Evolutionary conservation across 148 eudicot genomes (phyloP), one percentile per base, ranked within the genome.

Genomic region (Hydrangea macrophylla): DNA sequence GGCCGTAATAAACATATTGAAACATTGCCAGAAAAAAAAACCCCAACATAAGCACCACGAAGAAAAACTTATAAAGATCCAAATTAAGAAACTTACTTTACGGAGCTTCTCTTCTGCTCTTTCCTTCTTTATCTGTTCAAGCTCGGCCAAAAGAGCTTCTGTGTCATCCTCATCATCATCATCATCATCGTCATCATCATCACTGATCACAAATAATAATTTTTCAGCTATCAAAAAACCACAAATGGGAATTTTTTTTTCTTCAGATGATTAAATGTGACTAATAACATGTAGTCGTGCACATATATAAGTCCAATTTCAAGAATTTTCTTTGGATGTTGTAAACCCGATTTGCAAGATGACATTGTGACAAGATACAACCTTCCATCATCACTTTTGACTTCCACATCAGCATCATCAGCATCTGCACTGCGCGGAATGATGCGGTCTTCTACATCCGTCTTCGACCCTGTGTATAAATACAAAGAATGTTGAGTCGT

Each of bases 151-250:
- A 17, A 94, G 92, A 70, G 99, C 99, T 80, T 87, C 99, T 24
- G 88, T 88, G 75, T 94, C 96, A 81, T 91, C 99, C 33, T 89
- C 98, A 3, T 94, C 98, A 24, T 92, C 97, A 8, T 92, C 96
- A 2, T 88, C 88, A 9, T 85, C 91, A n/a, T 48, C 53, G 23
- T 48, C 53, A 6, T 90, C 97, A n/a, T 84, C 88, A 68, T 83
- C 86, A 81, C 92, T 82, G 37, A 67, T 18, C 71, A 69, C 27
- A 42, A 45, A 51, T 39, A 59, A 18, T 39, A 26, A 63, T 10
- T 35, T 17, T 6, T 64, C 25, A 63, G 58, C n/a, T 58, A 63
- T 11, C 18, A 60, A 35, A 42, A 40, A 26, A 55, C 39, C 61
- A n/a, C 18, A 42, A 48, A 48, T n/a, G 2, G 6, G 7, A 48